Base-by-base conservation (phyloP, 2,329 filamentous ascomycete genomes). In the Ambrosiella beaveri region DNA sequence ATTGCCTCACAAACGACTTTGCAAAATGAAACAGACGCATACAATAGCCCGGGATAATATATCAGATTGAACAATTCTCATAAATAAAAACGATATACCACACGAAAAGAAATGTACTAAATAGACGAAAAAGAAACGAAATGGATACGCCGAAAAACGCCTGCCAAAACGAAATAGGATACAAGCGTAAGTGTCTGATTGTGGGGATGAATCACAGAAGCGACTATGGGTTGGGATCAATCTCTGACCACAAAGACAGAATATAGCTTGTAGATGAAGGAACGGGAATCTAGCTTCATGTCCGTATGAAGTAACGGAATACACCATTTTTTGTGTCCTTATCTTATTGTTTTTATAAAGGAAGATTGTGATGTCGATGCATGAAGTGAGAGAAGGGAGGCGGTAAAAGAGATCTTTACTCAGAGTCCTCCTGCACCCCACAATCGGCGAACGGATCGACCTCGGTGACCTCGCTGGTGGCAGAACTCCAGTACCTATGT, bases 401-500 rank as follows among this genome's bases (percentile, higher is more conserved):
- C 17, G 27, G 38, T 19, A 11, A 41, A 37, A 57, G 44, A 12
- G n/a, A 57, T 13, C 37, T 60, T 50, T 61, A 53, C 47, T 58
- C 57, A 38, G 53, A 56, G 36, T 61, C 56, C 44, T 47, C 44
- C 11, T 49, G 35, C 41, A 44, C 44, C 40, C 58, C 53, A 15
- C 52, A 45, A 11, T 44, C 51, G 39, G 59, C 37, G 41, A 52
- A 47, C 17, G 66, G 62, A 58, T 73, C 68, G 36, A 75, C 71
- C 65, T 82, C 78, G 4, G 77, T 85, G 63, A 85, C 78, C 62
- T 80, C 71, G 37, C 74, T 74, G 19, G 68, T 74, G n/a, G 77
- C 75, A 2, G 81, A 72, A 64, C 71, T 79, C 81, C 82, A 85
- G 70, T 84, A 80, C 27, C 76, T 79, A 55, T 15, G 13, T 63